Conservation (phyloP, 2,329 filamentous ascomycete genomes). For the Didymellaceae sp. region DNA sequence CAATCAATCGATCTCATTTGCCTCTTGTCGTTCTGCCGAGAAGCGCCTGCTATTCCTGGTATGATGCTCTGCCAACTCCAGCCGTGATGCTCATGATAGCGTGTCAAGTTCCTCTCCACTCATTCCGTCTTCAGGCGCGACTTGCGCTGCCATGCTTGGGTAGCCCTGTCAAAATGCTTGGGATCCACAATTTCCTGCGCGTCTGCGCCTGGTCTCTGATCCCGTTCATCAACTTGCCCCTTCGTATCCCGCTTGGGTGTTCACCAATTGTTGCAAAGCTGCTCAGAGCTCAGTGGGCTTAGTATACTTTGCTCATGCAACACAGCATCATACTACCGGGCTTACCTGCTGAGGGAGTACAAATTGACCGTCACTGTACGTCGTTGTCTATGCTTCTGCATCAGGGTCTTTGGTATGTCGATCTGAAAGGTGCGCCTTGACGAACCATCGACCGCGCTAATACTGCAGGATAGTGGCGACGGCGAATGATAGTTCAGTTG, state of each 20-base stretch:
- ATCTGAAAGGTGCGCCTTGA: conserved; percentile 47
- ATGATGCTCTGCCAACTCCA: conserved; percentile 41
- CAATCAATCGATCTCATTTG: conserved; percentile 41
- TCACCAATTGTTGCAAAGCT: conserved; percentile 39
- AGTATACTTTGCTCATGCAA: conserved; percentile 28
- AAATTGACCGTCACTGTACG: conserved; percentile 36
- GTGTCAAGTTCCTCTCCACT: conserved; percentile 45
- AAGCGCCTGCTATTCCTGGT: conserved; percentile 43
- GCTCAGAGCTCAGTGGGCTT: conserved; percentile 27
- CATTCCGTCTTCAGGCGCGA: conserved; percentile 38
- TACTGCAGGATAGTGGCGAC: conserved; percentile 48
- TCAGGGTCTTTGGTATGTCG: conserved; percentile 41
- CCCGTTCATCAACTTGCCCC: conserved; percentile 35
- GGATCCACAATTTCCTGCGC: conserved; percentile 36
- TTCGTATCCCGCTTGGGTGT: conserved; percentile 30
- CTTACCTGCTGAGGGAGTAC: conserved; percentile 38
- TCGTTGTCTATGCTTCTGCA: conserved; percentile 43
- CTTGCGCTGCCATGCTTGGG: conserved; percentile 37
- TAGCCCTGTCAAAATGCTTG: conserved; percentile 31
- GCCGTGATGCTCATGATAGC: conserved; percentile 48
- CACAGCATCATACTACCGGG: conserved; percentile 40
- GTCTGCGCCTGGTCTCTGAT: conserved; percentile 34
- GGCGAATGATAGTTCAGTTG: conserved; percentile 39
- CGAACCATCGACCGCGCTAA: conserved; percentile 44
- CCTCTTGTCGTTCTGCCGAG: conserved; percentile 31